phyloP scores from a whole-genome alignment of 1,284 basidiomycete genomes.

The Ganoderma boninense region DNA sequence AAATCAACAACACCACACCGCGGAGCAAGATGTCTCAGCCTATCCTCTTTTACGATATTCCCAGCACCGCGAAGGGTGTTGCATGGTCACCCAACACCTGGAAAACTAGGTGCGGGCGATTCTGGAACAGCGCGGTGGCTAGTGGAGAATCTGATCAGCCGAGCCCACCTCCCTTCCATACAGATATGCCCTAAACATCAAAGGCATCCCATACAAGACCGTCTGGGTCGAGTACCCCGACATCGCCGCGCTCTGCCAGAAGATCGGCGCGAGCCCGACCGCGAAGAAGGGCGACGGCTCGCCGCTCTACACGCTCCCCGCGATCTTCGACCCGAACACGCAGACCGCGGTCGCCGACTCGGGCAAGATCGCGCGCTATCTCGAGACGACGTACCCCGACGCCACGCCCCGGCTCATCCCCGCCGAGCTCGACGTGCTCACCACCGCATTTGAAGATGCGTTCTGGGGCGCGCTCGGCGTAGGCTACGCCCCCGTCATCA shows the following conservation, averaged over 20 bases:
- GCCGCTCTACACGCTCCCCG: slow-evolving; percentile 36
- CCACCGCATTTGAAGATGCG: slow-evolving; percentile 41
- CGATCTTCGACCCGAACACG: slow-evolving; percentile 35
- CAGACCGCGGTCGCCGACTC: slow-evolving; percentile 42
- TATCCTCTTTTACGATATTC: slow-evolving; percentile 26
- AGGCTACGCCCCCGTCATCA: slow-evolving; percentile 14
- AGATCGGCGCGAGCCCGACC: slow-evolving; percentile 40
- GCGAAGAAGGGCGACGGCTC: slow-evolving; percentile 32
- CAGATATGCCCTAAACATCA: slow-evolving; percentile 45
- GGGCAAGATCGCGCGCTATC: slow-evolving; percentile 41
- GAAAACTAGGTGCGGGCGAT: slow-evolving; percentile 34
- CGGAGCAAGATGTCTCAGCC: slow-evolving; percentile 6
- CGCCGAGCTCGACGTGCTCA: slow-evolving; percentile 37
- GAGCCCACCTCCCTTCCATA: not conserved
- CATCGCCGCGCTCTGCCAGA: slow-evolving; percentile 40
- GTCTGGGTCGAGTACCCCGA: slow-evolving; percentile 42
- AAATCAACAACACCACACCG: not conserved
- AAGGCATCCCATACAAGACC: slow-evolving; percentile 38
- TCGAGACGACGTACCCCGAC: slow-evolving; percentile 44
- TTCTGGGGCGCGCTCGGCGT: slow-evolving; percentile 18
- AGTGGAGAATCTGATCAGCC: not conserved
- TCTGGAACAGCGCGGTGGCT: not conserved
- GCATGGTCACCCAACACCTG: slow-evolving; percentile 33
- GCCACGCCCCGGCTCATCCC: slow-evolving; percentile 37
- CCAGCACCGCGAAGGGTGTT: slow-evolving; percentile 9